These are phyloP conservation scores for Beauveria rudraprayagi DNA, from an alignment of 2,329 filamentous ascomycete species.

Conservation along the genomic window DNA sequence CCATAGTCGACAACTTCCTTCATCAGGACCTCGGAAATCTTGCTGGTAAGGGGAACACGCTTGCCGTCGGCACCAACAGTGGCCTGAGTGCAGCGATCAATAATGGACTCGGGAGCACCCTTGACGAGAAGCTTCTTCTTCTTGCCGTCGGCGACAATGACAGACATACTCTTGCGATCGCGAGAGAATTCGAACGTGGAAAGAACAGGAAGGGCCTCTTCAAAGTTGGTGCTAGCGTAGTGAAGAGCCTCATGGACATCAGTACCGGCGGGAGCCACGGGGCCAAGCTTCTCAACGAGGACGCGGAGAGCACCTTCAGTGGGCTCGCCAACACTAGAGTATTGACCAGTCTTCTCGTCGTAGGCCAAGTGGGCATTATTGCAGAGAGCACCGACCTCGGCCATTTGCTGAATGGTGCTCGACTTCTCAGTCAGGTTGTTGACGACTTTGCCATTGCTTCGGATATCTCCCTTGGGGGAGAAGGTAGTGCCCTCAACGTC, in stretches of 20 bases:
- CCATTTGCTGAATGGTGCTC: conserved; percentile 70
- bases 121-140: conserved; percentile 85
- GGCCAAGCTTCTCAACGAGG: conserved; percentile 89
- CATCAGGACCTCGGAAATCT: conserved; percentile 61
- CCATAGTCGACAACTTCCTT: conserved; percentile 84
- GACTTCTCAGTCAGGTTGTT: conserved; percentile 63
- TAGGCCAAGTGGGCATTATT: conserved; percentile 82
- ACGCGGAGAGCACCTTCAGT: conserved; percentile 91
- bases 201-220: conserved; percentile 63
- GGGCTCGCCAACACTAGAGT: conserved; percentile 82
- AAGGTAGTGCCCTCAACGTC: conserved; percentile 92
- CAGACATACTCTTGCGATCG: conserved; percentile 98
- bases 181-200: conserved; percentile 95
- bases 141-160: conserved; percentile 65
- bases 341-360: conserved; percentile 65
- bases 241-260: conserved; percentile 61
- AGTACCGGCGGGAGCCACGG: conserved; percentile 52
- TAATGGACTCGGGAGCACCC: conserved; percentile 87
- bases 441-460: conserved; percentile 57
- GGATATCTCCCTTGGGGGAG: conserved; percentile 69
- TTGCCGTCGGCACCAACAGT: conserved; percentile 72
- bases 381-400: conserved; percentile 66
- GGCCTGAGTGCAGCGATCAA: conserved; percentile 82
- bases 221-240: conserved; percentile 77
- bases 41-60: conserved; percentile 62